Evolutionary conservation across 176 grass and related monocot species (phyloP), one percentile per base, ranked within the genome.

Genomic region (Poa annua): DNA sequence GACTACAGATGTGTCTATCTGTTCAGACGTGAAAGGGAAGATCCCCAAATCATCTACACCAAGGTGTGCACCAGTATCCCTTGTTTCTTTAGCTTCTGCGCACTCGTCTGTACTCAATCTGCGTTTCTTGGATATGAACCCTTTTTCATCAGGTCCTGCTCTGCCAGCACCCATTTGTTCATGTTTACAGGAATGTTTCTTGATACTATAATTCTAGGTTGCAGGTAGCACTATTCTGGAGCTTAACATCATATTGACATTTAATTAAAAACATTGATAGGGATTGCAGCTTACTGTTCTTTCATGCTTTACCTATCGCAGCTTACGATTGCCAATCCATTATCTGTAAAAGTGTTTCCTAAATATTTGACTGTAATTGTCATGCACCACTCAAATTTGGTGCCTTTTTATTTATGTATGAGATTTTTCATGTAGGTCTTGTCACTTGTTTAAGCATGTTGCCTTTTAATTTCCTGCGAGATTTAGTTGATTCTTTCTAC

Each of bases 1-100:
- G 35, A 68, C 17, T 68, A 41, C 65, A 68, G 65, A 68, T 68
- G 65, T 20, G 29, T 66, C 16, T 66, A 34, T 66, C 33, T 66
- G 16, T 66, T 66, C 64, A 66, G 64, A 66, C 33, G 64, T 9
- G 35, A 68, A 38, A 39, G 65, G n/a, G 35, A 68, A 39, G 65
- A 41, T 41, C 34, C 65, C 34, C 65, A 68, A 17, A 68, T 68
- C 35, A 68, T 41, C 65, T n/a, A 21, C 34, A 41, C 65, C 65
- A 19, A 38, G 17, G 65, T 68, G 38, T 41, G 66, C 35, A 68
- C 66, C 21, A 21, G 35, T 68, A 68, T n/a, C 35, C 4, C 34
- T 45, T 4, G 66, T 68, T 21, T 41, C 66, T 9, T 66, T 66
- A 36, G 2, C 20, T 20, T 26, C 17, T 51, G 15, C 1, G 13